Evolutionary conservation across 495 filamentous ascomycete species (phyloP), one percentile per base, ranked within the genome.

Genomic region (Penicillium pulvis): DNA sequence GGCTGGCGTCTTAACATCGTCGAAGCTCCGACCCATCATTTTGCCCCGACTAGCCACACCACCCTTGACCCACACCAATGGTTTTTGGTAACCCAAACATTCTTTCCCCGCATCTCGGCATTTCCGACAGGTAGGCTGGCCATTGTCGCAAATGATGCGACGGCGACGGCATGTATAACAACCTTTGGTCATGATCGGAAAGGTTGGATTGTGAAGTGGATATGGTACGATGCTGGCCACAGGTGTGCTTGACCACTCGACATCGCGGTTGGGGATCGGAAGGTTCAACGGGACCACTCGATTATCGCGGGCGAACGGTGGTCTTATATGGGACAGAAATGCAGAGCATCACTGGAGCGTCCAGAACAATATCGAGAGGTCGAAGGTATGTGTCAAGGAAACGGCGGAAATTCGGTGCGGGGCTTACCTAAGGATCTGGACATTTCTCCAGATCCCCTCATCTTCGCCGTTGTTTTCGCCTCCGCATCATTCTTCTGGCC

Each of bases 21-120:
- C 70, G 46, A 77, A 79, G 60, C 75, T 79, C 66, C 75, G 71
- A 12, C 77, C 77, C 77, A 80, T 80, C 77, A 80, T 80, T 66
- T 78, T 79, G 42, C 77, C 77, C 31, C 77, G 77, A 63, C 77
- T 80, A 28, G 75, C 76, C 51, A 80, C 75, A 41, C 77, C 77
- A 55, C 77, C 77, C 51, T 80, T 80, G n/a, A 80, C 77, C 77
- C 77, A 80, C 11, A 80, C 73, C 53, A 80, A 63, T 20, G 77
- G 77, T 58, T 80, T 80, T 69, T 86, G 81, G 66, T 88, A 88
- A 43, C 85, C 85, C 51, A 80, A 71, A 64, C 85, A 88, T 68
- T 83, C 77, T 57, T 86, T 81, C 54, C 81, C 81, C 68, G 82
- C 81, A 76, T 86, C 82, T 47, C 78, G 76, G 68, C 85, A 88